Evolutionary conservation across 164 flowering plant species (phyloP).

Genomic region (Vitis riparia): DNA sequence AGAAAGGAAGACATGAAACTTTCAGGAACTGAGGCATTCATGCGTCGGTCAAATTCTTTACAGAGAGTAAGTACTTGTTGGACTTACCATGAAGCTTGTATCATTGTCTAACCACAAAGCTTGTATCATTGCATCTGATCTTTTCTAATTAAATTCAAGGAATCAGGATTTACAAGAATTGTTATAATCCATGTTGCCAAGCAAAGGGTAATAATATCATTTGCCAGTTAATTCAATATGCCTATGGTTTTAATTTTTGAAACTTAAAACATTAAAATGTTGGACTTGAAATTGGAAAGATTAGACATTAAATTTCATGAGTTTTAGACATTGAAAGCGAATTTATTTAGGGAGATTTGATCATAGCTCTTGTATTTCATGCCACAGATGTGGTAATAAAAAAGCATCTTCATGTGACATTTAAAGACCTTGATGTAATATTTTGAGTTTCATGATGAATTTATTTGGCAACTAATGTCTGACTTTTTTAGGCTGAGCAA

Average conservation of each 20-base stretch:
- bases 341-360: background rate
- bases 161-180: too few relatives aligned
- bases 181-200: too few relatives aligned
- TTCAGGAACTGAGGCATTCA: constrained; percentile 80
- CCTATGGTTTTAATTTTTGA: background rate
- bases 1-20: constrained; percentile 83
- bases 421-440: too few relatives aligned
- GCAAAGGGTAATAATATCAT: too few relatives aligned
- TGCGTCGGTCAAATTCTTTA: constrained; percentile 84
- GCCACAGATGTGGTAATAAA: too few relatives aligned
- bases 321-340: background rate
- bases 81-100: too few relatives aligned
- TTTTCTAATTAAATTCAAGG: too few relatives aligned
- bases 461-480: background rate
- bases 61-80: constrained; percentile 59
- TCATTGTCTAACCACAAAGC: too few relatives aligned
- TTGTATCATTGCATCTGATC: too few relatives aligned
- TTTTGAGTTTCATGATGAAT: background rate
- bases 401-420: too few relatives aligned
- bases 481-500: constrained; percentile 78
- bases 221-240: too few relatives aligned
- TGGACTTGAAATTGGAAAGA: background rate
- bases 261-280: background rate
- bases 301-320: background rate
- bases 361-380: background rate